These are phyloP conservation scores for Aspergillus ruber DNA, from an alignment of 2,329 filamentous ascomycete genomes.

Conservation along the genomic window DNA sequence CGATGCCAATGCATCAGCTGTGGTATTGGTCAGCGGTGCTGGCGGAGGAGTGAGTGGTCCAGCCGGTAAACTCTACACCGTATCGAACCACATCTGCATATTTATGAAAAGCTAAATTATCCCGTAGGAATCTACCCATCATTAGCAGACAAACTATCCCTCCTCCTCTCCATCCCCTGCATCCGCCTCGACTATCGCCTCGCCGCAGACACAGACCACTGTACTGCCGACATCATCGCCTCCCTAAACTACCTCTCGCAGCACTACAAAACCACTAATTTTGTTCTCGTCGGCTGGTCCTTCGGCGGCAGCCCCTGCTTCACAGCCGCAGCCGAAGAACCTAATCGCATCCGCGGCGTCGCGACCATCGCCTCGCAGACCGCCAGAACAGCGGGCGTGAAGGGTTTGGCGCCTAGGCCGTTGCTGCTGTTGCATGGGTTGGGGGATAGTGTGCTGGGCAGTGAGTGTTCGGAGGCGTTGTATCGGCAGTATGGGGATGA, in stretches of 20 bases:
- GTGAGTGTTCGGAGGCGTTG: slow-evolving; percentile 29
- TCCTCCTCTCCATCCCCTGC: slow-evolving; percentile 32
- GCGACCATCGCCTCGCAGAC: slow-evolving; percentile 38
- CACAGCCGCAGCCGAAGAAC: slow-evolving; percentile 27
- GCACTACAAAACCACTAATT: slow-evolving; percentile 23
- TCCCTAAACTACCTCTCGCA: slow-evolving; percentile 31
- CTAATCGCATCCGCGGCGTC: slow-evolving; percentile 28
- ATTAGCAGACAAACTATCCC: slow-evolving; percentile 36
- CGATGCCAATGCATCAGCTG: slow-evolving; percentile 12
- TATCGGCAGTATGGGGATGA: slow-evolving; percentile 30
- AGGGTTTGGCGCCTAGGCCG: slow-evolving; percentile 26
- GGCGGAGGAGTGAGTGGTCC: slow-evolving; percentile 38
- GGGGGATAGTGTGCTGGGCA: slow-evolving; percentile 29
- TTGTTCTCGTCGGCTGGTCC: slow-evolving; percentile 40
- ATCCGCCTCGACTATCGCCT: slow-evolving; percentile 38
- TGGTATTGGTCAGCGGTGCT: slow-evolving; percentile 27
- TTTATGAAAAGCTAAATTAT: background rate
- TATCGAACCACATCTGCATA: background rate
- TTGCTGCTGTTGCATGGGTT: slow-evolving; percentile 36
- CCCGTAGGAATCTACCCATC: slow-evolving; percentile 31
- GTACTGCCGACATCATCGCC: slow-evolving; percentile 31
- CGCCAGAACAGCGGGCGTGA: slow-evolving; percentile 28
- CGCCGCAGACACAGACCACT: slow-evolving; percentile 29
- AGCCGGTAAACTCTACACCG: slow-evolving; percentile 19
- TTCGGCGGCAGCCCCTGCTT: slow-evolving; percentile 40